Evolutionary conservation across 306 rosid genomes (phyloP).

Genomic region (Casuarina glauca): DNA sequence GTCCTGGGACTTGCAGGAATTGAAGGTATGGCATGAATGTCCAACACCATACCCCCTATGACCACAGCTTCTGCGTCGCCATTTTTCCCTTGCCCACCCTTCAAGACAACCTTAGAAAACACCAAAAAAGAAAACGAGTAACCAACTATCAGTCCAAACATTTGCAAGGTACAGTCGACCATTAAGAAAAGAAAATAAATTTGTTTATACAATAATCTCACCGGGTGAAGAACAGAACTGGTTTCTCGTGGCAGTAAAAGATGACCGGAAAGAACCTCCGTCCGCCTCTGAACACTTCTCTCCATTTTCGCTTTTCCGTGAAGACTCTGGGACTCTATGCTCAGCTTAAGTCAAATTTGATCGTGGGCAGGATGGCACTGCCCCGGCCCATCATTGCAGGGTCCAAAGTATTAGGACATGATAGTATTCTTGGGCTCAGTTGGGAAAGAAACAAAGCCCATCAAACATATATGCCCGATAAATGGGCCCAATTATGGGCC

Average conservation of each 20-base stretch:
- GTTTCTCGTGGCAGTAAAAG: conserved; percentile 9
- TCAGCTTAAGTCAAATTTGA: not conserved
- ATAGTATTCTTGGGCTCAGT: no score
- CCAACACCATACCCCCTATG: conserved; percentile 92
- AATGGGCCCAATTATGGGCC: no score
- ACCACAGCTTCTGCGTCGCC: conserved; percentile 55
- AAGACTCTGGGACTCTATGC: not conserved
- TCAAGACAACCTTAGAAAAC: conserved; percentile 22
- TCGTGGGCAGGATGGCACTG: no score
- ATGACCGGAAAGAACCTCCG: conserved; percentile 41
- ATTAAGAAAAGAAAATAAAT: not conserved
- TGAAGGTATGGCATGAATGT: conserved; percentile 61
- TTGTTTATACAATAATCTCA: conserved; percentile 2
- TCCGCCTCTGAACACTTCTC: conserved; percentile 33
- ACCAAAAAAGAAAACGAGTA: conserved; percentile 11
- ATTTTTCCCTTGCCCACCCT: conserved; percentile 30
- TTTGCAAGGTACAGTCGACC: not conserved
- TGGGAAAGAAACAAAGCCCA: no score
- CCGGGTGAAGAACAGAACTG: conserved; percentile 28
- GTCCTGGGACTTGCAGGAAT: conserved; percentile 36
- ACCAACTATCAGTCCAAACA: not conserved
- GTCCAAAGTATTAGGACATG: no score
- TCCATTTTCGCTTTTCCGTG: conserved; percentile 25
- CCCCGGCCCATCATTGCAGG: no score
- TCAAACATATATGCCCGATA: no score